Conservation (phyloP, 495 filamentous ascomycete species). For the Penicillium tannophilum region DNA sequence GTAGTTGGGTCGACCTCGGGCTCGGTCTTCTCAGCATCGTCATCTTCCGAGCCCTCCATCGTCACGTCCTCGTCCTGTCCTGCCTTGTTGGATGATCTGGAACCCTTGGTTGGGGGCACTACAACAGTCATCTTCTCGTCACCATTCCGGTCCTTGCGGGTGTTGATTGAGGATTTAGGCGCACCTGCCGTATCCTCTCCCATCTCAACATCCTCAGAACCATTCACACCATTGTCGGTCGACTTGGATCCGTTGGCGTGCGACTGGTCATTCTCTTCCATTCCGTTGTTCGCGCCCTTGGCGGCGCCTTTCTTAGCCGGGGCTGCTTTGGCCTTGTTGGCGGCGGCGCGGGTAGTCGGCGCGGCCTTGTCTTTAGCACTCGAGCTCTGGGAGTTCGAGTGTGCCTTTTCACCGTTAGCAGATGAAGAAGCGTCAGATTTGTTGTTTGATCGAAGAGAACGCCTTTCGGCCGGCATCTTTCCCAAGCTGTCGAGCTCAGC, state of each 20-base stretch:
- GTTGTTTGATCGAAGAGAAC: conserved; percentile 58
- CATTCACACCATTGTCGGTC: conserved; percentile 73
- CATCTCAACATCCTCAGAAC: conserved; percentile 81
- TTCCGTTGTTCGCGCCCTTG: conserved; percentile 51
- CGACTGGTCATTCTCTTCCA: conserved; percentile 62
- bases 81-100: conserved; percentile 61
- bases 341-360: conserved; percentile 45
- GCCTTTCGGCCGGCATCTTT: conserved; percentile 60
- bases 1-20: conserved; percentile 58
- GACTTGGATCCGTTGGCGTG: conserved; percentile 72
- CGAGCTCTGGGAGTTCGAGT: conserved; percentile 54
- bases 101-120: conserved; percentile 75
- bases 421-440: conserved; percentile 58
- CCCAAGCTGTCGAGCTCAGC: conserved; percentile 39
- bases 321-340: conserved; percentile 52
- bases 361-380: conserved; percentile 51
- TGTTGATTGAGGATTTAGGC: conserved; percentile 54
- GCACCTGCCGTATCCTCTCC: conserved; percentile 68
- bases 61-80: conserved; percentile 68
- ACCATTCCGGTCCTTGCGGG: conserved; percentile 71
- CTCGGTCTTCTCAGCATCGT: conserved; percentile 52
- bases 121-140: conserved; percentile 86
- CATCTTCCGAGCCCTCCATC: conserved; percentile 68
- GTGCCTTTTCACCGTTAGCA: conserved; percentile 58
- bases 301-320: conserved; percentile 53